These are phyloP conservation scores for Adansonia gregorii DNA, from an alignment of 441 rosid species.

Conservation along the genomic window DNA sequence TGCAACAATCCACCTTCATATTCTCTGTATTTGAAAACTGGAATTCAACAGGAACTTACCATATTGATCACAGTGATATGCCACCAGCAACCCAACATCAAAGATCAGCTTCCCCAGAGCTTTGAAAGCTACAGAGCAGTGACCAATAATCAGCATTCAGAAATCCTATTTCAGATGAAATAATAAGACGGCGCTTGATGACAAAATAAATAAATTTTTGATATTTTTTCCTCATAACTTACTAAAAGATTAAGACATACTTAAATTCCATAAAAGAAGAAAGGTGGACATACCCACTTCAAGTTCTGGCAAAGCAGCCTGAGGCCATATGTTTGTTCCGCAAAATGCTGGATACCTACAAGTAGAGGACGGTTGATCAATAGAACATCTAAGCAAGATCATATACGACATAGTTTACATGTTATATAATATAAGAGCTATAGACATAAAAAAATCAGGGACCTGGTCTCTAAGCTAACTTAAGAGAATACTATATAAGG, in stretches of 20 bases:
- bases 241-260: slow-evolving; percentile 4
- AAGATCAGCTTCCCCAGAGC: slow-evolving; percentile 81
- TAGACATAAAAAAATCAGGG: neutral
- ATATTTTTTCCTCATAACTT: slow-evolving; percentile 1
- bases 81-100: slow-evolving; percentile 86
- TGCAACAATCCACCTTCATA: neutral
- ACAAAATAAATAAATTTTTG: slow-evolving; percentile 13
- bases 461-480: neutral
- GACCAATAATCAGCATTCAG: slow-evolving; percentile 27
- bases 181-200: neutral
- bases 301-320: slow-evolving; percentile 70
- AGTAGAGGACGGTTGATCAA: slow-evolving; percentile 27
- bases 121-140: slow-evolving; percentile 70
- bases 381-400: slow-evolving; percentile 20
- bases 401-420: neutral
- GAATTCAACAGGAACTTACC: slow-evolving; percentile 50
- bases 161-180: slow-evolving; percentile 26
- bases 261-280: slow-evolving; percentile 14
- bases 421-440: neutral
- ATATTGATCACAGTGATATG: slow-evolving; percentile 87
- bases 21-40: neutral
- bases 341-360: slow-evolving; percentile 90
- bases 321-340: slow-evolving; percentile 93
- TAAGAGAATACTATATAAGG: neutral
- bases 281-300: slow-evolving; percentile 64